phyloP scores from a whole-genome alignment of 805 yeast genomes.

The Saturnispora zaruensis region DNA sequence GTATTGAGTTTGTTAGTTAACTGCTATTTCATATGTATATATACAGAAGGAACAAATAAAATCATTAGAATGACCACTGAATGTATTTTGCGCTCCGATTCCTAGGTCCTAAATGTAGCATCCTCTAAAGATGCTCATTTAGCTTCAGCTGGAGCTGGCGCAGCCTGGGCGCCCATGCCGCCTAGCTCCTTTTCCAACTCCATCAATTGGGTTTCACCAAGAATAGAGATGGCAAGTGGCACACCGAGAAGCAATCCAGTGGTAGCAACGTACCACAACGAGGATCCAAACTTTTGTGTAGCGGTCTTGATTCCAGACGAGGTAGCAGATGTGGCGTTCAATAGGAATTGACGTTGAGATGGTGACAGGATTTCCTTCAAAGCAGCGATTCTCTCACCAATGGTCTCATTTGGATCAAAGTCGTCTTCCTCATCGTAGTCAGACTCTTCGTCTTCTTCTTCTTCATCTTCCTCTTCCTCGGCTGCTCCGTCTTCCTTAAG shows the following conservation, averaged over 20 bases:
- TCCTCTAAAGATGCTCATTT: constrained; percentile 3
- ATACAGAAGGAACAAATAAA: not conserved
- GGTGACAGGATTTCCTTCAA: constrained; percentile 90
- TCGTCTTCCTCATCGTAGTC: constrained; percentile 64
- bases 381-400: constrained; percentile 82
- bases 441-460: constrained; percentile 32
- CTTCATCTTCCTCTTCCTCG: constrained; percentile 29
- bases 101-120: not conserved
- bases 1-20: not conserved
- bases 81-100: not conserved
- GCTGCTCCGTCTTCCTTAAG: constrained; percentile 27
- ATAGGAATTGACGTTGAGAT: constrained; percentile 54
- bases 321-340: constrained; percentile 22
- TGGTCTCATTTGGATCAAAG: constrained; percentile 75
- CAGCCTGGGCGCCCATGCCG: constrained; percentile 13
- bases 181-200: constrained; percentile 87
- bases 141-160: constrained; percentile 11
- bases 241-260: constrained; percentile 82
- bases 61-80: not conserved
- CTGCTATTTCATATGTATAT: not conserved
- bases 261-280: constrained; percentile 81
- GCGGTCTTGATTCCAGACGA: constrained; percentile 37
- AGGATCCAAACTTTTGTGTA: constrained; percentile 56
- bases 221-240: constrained; percentile 81
- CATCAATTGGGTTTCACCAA: constrained; percentile 86